Evolutionary conservation across 192 early-diverging fungal species (phyloP).

Genomic region (Spizellomyces punctatus): DNA sequence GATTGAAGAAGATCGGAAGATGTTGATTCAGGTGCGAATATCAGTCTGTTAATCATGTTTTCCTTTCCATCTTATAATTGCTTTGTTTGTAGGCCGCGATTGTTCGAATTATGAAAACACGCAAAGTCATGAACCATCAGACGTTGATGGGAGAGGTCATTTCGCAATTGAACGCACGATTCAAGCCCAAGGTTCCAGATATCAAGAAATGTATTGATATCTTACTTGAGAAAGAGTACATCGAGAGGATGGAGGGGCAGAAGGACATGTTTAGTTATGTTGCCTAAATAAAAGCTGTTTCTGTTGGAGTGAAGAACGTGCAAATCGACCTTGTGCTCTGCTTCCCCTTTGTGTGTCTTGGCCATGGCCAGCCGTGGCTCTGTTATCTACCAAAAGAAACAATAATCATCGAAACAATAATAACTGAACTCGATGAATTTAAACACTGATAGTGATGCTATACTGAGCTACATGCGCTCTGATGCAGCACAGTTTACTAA

Average conservation of each 20-base stretch:
- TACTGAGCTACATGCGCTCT: too few relatives aligned
- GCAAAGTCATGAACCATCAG: slow-evolving; percentile 85
- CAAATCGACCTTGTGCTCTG: too few relatives aligned
- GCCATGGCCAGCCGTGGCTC: too few relatives aligned
- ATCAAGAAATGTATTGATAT: slow-evolving; percentile 98
- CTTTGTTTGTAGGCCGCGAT: slow-evolving; percentile 78
- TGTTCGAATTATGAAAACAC: slow-evolving; percentile 99
- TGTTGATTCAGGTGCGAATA: slow-evolving; percentile 79
- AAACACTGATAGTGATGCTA: too few relatives aligned
- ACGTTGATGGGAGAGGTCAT: slow-evolving; percentile 89
- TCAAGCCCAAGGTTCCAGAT: slow-evolving; percentile 84
- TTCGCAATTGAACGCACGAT: slow-evolving; percentile 80
- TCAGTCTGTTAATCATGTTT: not conserved
- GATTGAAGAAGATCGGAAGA: slow-evolving; percentile 89
- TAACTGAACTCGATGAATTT: too few relatives aligned
- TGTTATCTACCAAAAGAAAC: too few relatives aligned
- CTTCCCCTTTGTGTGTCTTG: too few relatives aligned
- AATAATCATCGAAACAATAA: too few relatives aligned
- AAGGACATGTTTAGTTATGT: slow-evolving; percentile 68
- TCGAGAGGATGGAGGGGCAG: slow-evolving; percentile 82
- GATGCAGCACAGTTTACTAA: too few relatives aligned
- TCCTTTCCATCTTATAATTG: slow-evolving; percentile 9
- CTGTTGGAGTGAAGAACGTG: too few relatives aligned
- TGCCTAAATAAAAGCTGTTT: slow-evolving; percentile 7
- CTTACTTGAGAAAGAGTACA: slow-evolving; percentile 88